A percentile compares a stretch with the other conserved stretches of the same genome.
Conservation (phyloP, 768 basidiomycete species). For the Trametes cinnabarina region DNA sequence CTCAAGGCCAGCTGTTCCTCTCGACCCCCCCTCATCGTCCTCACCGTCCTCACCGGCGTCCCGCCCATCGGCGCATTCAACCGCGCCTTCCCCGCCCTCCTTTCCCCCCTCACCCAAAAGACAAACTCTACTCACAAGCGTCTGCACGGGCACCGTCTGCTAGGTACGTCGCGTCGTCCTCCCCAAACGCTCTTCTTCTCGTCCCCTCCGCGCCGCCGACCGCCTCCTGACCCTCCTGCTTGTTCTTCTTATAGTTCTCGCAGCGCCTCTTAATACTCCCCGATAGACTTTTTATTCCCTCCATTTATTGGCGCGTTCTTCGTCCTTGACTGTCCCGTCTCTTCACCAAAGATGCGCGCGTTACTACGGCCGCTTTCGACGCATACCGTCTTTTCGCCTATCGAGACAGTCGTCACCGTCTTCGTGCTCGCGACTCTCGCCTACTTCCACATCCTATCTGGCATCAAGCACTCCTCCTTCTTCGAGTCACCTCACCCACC, state of each 20-base stretch:
- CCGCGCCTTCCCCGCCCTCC: conserved; percentile 9
- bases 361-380: conserved; percentile 66
- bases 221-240: background rate
- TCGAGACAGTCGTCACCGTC: conserved; percentile 89
- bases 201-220: background rate
- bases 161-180: background rate
- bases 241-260: background rate
- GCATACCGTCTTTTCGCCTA: conserved; percentile 72
- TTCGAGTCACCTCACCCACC: conserved; percentile 55
- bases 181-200: background rate
- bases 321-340: background rate
- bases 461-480: conserved; percentile 86
- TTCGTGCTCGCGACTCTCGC: conserved; percentile 87
- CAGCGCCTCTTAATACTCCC: conserved; percentile 9
- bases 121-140: conserved; percentile 5
- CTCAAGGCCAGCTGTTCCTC: background rate
- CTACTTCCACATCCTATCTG: conserved; percentile 90
- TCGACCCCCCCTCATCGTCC: conserved; percentile 6
- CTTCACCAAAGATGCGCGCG: conserved; percentile 46
- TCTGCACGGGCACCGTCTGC: background rate
- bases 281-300: conserved; percentile 18
- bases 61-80: conserved; percentile 17
- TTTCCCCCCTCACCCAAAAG: background rate
- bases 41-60: conserved; percentile 13
- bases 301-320: conserved; percentile 10